phyloP scores from a whole-genome alignment of 345 rosid species.

The Zanthoxylum bungeanum region DNA sequence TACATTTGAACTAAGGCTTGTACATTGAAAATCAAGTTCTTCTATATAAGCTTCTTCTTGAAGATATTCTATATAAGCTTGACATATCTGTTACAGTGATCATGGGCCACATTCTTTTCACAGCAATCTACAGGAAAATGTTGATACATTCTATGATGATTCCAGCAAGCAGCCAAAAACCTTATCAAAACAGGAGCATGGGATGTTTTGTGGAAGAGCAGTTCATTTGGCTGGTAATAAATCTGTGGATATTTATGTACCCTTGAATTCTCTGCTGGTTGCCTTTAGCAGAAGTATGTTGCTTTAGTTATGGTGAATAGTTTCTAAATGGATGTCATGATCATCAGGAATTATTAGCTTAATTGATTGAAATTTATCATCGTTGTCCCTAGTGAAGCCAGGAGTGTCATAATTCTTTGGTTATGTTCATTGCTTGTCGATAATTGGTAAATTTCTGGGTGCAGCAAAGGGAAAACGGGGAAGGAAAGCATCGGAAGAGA shows the following conservation, averaged over 20 bases:
- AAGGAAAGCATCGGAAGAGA: conserved; percentile 10
- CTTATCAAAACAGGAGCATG: conserved; percentile 26
- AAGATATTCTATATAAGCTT: neutral
- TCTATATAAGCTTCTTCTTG: neutral
- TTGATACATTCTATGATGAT: conserved; percentile 18
- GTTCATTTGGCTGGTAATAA: conserved; percentile 38
- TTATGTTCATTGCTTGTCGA: neutral
- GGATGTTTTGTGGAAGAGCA: conserved; percentile 25
- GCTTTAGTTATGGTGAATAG: neutral
- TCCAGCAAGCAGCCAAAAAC: conserved; percentile 22
- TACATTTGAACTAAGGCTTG: neutral
- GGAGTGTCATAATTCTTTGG: neutral
- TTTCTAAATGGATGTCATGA: neutral
- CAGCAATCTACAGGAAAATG: conserved; percentile 26
- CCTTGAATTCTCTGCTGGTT: conserved; percentile 4
- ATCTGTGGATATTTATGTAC: conserved; percentile 3
- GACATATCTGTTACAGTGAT: conserved; percentile 17
- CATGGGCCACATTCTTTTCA: conserved; percentile 17
- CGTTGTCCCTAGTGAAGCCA: too few species aligned
- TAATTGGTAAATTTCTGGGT: conserved; percentile 2
- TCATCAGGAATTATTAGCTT: neutral
- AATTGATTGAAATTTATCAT: neutral
- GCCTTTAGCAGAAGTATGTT: neutral
- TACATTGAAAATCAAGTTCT: neutral
- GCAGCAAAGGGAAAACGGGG: conserved; percentile 36